Evolutionary conservation across 169 alveolate species (phyloP).

Genomic region (Prorocentrum cordatum): DNA sequence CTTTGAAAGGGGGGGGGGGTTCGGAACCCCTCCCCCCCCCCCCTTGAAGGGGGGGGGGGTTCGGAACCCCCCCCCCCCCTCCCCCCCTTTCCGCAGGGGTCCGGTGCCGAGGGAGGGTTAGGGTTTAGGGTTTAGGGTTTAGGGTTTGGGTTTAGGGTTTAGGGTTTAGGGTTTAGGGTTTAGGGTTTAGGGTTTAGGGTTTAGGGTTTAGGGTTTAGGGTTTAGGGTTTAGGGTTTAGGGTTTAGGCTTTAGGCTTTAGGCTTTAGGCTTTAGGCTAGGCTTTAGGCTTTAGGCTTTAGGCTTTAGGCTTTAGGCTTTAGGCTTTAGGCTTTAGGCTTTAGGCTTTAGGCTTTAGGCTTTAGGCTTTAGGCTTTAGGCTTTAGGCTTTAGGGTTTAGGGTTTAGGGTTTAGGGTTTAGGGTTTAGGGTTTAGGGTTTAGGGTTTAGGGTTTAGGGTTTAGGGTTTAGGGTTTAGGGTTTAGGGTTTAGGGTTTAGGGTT

Average conservation of each 20-base stretch:
- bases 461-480: background rate
- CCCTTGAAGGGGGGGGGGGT: too few species aligned
- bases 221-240: background rate
- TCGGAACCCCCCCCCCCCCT: too few species aligned
- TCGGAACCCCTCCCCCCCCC: too few species aligned
- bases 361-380: background rate
- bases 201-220: background rate
- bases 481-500: background rate
- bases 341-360: background rate
- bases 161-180: background rate
- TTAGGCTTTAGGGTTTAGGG: background rate
- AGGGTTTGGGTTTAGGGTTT: too few species aligned
- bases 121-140: too few species aligned
- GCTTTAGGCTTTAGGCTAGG: background rate
- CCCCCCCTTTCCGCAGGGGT: too few species aligned
- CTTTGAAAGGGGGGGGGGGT: too few species aligned
- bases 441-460: background rate
- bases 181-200: background rate
- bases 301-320: background rate
- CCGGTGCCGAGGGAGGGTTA: too few species aligned
- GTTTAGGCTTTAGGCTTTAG: background rate
- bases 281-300: background rate
- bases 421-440: slow-evolving; percentile 4
- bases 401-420: background rate
- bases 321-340: background rate